phyloP scores from a whole-genome alignment of 495 filamentous ascomycete genomes.

The Lentithecium fluviatile region DNA sequence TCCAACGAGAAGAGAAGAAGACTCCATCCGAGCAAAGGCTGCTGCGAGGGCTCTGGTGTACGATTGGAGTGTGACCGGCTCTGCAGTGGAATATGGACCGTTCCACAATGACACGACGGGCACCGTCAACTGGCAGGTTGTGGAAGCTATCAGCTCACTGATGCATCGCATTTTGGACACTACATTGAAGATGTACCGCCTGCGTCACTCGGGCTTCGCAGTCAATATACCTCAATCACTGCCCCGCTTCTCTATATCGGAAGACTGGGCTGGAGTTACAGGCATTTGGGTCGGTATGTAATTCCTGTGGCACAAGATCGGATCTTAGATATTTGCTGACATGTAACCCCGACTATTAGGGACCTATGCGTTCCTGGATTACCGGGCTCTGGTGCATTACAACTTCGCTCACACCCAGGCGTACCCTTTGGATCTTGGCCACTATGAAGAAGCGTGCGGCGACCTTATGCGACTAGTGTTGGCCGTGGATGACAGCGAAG shows the following conservation, averaged over 20 bases:
- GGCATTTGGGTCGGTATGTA: too few relatives aligned
- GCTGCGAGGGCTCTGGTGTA: slow-evolving; percentile 28
- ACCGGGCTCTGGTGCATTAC: slow-evolving; percentile 27
- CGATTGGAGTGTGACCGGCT: slow-evolving; percentile 24
- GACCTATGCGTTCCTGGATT: slow-evolving; percentile 32
- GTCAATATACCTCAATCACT: slow-evolving; percentile 11
- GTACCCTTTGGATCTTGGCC: slow-evolving; percentile 18
- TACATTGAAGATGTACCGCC: background rate
- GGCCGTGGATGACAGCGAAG: slow-evolving; percentile 9
- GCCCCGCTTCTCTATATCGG: background rate
- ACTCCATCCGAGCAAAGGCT: slow-evolving; percentile 16
- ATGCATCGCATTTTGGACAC: slow-evolving; percentile 29
- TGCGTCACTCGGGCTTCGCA: slow-evolving; percentile 10
- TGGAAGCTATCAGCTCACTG: slow-evolving; percentile 28
- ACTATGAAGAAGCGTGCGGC: slow-evolving; percentile 27
- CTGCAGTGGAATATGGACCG: slow-evolving; percentile 23
- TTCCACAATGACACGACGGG: slow-evolving; percentile 22
- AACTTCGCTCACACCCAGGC: slow-evolving; percentile 28
- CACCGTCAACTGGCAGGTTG: slow-evolving; percentile 23
- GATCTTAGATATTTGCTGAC: too few relatives aligned
- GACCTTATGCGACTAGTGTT: slow-evolving; percentile 29
- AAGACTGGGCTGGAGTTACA: slow-evolving; percentile 33
- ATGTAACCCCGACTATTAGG: too few relatives aligned
- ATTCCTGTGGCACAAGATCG: too few relatives aligned
- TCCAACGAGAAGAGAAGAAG: slow-evolving; percentile 17